Evolutionary conservation across 164 flowering plant species (phyloP).

Genomic region (Chloranthus sessilifolius): DNA sequence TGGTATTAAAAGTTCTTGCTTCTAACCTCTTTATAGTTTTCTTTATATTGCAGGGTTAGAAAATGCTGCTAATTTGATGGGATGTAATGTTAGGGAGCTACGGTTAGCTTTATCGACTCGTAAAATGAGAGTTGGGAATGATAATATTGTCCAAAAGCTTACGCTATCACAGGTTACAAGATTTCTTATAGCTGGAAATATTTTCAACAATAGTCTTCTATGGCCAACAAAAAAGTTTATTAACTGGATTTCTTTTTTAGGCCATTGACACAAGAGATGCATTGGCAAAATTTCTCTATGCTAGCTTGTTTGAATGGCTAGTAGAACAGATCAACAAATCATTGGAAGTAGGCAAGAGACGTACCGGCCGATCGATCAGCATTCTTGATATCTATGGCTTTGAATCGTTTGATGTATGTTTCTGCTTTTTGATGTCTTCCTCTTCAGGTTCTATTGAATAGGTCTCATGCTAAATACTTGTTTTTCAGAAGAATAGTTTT

Average conservation of each 20-base stretch:
- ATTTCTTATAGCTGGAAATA: too few relatives aligned
- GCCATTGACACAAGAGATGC: constrained; percentile 90
- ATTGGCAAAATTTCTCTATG: constrained; percentile 84
- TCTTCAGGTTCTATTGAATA: not conserved
- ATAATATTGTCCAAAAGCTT: constrained; percentile 76
- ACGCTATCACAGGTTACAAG: constrained; percentile 72
- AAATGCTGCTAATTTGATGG: constrained; percentile 65
- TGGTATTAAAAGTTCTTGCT: too few relatives aligned
- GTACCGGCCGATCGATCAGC: constrained; percentile 89
- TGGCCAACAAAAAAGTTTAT: too few relatives aligned
- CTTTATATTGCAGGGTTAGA: too few relatives aligned
- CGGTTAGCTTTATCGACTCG: constrained; percentile 74
- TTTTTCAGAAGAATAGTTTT: constrained; percentile 75
- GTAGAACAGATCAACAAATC: constrained; percentile 90
- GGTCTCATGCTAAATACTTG: not conserved
- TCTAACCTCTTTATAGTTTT: too few relatives aligned
- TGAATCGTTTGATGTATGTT: constrained; percentile 80
- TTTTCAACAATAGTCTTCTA: too few relatives aligned
- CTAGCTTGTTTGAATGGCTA: constrained; percentile 91
- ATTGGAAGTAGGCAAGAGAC: constrained; percentile 77
- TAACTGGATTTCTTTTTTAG: constrained; percentile 24
- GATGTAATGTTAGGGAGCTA: constrained; percentile 50
- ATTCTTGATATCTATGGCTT: constrained; percentile 97
- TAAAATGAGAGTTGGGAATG: constrained; percentile 84
- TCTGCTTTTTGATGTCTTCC: too few relatives aligned